phyloP scores from a whole-genome alignment of 2,329 filamentous ascomycete genomes.

The Fusarium pseudocircinatum region DNA sequence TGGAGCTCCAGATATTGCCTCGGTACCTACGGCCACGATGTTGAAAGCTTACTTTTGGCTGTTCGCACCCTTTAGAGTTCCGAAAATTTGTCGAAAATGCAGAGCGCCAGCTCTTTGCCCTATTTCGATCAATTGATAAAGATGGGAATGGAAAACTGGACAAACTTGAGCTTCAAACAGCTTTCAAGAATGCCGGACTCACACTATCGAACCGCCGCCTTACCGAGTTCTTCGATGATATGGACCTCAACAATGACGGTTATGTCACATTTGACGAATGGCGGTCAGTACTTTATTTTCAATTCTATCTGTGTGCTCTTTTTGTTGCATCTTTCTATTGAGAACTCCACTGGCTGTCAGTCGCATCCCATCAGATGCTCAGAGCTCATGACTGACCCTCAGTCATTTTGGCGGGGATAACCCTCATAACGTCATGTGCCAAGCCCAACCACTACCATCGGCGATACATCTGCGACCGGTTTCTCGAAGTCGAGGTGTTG shows the following conservation, averaged over 20 bases:
- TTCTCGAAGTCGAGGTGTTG: not conserved
- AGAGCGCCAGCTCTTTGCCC: constrained; percentile 80
- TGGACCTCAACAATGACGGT: constrained; percentile 90
- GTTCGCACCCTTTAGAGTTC: constrained; percentile 72
- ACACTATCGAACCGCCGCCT: constrained; percentile 80
- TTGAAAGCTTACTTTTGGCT: constrained; percentile 34
- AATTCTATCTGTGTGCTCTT: constrained; percentile 14
- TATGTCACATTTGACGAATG: constrained; percentile 93
- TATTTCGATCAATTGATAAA: constrained; percentile 88
- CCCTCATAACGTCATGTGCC: constrained; percentile 44
- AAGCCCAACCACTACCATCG: constrained; percentile 25
- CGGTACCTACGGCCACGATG: constrained; percentile 10
- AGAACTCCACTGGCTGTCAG: constrained; percentile 10
- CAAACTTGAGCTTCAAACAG: constrained; percentile 81
- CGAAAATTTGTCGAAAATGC: constrained; percentile 86
- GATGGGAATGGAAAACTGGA: constrained; percentile 88
- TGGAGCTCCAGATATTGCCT: constrained; percentile 27
- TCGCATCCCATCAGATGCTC: constrained; percentile 35
- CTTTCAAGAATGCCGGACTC: constrained; percentile 82
- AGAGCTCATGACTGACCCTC: constrained; percentile 39
- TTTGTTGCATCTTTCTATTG: not conserved
- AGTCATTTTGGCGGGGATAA: constrained; percentile 42
- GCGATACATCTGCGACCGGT: constrained; percentile 15
- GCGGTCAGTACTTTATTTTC: constrained; percentile 73
- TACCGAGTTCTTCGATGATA: constrained; percentile 85